phyloP scores from a whole-genome alignment of 2,329 filamentous ascomycete genomes.

The Ramularia endophylla region DNA sequence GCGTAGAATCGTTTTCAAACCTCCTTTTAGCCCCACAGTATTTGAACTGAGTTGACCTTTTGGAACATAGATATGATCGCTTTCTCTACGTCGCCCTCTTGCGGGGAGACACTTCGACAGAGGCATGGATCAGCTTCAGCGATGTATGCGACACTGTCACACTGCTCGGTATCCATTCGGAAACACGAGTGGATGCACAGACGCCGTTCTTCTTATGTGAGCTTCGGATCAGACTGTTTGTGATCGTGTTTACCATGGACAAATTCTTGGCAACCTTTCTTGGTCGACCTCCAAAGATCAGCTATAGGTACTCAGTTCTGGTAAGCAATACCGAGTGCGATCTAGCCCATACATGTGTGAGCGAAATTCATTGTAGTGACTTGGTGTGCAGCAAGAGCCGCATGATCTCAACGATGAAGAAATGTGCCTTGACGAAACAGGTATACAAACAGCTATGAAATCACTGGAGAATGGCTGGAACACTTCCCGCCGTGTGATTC shows the following conservation, averaged over 20 bases:
- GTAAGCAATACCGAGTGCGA: no score
- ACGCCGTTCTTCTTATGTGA: conserved; percentile 21
- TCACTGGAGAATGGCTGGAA: conserved; percentile 10
- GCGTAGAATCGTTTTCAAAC: no score
- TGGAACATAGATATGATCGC: no score
- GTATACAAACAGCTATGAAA: conserved; percentile 6
- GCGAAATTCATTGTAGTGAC: no score
- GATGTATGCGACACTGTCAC: conserved; percentile 20
- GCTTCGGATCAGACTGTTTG: conserved; percentile 17
- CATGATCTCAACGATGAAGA: conserved; percentile 15
- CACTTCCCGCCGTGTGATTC: conserved; percentile 1
- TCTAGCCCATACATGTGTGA: no score
- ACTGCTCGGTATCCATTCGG: conserved; percentile 20
- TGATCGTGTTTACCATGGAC: conserved; percentile 20
- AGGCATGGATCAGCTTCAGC: conserved; percentile 20
- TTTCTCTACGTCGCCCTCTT: conserved; percentile 12
- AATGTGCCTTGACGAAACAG: conserved; percentile 5
- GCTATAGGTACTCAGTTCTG: conserved; percentile 15
- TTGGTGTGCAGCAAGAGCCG: conserved; percentile 7
- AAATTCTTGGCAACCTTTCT: conserved; percentile 23
- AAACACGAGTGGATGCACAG: conserved; percentile 13
- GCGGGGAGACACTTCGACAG: conserved; percentile 18
- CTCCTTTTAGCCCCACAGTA: no score
- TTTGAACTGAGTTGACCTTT: no score
- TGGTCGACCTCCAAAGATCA: conserved; percentile 17